These are phyloP conservation scores for Toxicodendron radicans DNA, from an alignment of 345 rosid genomes.

Conservation along the genomic window DNA sequence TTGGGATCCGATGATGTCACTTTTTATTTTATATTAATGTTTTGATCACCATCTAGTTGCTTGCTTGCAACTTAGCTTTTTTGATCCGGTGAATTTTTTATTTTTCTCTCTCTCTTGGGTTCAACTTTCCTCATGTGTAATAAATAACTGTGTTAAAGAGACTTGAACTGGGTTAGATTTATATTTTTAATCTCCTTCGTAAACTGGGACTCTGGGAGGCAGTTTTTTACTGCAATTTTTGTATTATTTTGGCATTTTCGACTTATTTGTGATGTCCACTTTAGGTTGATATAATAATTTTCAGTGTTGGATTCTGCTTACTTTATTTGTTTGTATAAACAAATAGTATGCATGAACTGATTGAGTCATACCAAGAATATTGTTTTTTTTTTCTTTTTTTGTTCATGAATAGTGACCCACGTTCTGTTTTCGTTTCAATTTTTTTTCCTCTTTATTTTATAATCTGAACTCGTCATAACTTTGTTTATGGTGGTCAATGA, in stretches of 20 bases:
- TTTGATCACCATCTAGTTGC: constrained; percentile 9
- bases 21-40: not conserved
- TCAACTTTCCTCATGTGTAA: not conserved
- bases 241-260: not conserved
- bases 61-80: constrained; percentile 5
- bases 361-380: constrained; percentile 9
- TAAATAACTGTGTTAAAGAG: not conserved
- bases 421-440: constrained; percentile 3
- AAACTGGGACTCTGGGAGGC: not conserved
- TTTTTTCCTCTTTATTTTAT: constrained; percentile 11
- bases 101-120: not conserved
- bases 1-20: constrained; percentile 8
- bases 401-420: constrained; percentile 18
- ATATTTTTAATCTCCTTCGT: not conserved
- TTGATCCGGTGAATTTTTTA: not conserved
- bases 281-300: constrained; percentile 16
- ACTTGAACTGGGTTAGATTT: constrained; percentile 1
- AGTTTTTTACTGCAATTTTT: not conserved
- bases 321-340: not conserved
- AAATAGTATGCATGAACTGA: constrained; percentile 14
- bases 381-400: not conserved
- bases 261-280: constrained; percentile 26
- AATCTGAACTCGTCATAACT: not conserved
- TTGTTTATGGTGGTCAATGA: not conserved
- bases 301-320: constrained; percentile 14